phyloP scores from a whole-genome alignment of 73 alveolate genomes.

The Diophrys sp. region DNA sequence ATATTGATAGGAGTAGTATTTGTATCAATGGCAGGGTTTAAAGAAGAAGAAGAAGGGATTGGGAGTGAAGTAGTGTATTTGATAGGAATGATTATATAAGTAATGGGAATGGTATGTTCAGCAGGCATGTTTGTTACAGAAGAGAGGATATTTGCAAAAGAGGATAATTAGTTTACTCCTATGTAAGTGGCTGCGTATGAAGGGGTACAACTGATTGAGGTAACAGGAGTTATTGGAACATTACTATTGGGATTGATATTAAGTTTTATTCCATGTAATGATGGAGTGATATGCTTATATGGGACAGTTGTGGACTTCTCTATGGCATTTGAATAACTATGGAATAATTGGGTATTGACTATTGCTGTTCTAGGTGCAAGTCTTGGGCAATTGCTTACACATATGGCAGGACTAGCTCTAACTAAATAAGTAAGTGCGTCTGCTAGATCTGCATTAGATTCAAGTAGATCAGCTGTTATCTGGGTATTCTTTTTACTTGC shows the following conservation, averaged over 20 bases:
- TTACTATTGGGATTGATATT: not conserved
- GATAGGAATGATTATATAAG: not conserved
- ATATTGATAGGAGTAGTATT: not conserved
- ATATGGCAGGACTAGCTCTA: slow-evolving; percentile 66
- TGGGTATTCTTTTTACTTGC: slow-evolving; percentile 28
- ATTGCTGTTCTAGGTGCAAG: slow-evolving; percentile 24
- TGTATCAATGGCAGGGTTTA: not conserved
- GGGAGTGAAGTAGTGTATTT: not conserved
- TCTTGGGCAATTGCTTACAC: slow-evolving; percentile 61
- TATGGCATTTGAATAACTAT: slow-evolving; percentile 54
- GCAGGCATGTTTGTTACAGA: not conserved
- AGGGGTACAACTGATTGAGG: not conserved
- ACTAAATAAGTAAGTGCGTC: slow-evolving; percentile 76
- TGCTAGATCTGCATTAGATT: slow-evolving; percentile 75
- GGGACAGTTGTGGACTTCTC: not conserved
- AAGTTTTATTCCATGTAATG: not conserved
- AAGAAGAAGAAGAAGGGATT: not conserved
- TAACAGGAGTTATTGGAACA: not conserved
- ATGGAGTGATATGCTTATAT: not conserved
- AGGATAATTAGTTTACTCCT: not conserved
- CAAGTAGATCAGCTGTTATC: slow-evolving; percentile 35
- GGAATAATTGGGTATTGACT: slow-evolving; percentile 33
- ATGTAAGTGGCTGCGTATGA: not conserved
- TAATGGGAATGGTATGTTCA: not conserved
- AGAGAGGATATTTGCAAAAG: not conserved